These are phyloP conservation scores for Saccharomycopsis sp. DNA, from an alignment of 805 yeast species.

Conservation along the genomic window DNA sequence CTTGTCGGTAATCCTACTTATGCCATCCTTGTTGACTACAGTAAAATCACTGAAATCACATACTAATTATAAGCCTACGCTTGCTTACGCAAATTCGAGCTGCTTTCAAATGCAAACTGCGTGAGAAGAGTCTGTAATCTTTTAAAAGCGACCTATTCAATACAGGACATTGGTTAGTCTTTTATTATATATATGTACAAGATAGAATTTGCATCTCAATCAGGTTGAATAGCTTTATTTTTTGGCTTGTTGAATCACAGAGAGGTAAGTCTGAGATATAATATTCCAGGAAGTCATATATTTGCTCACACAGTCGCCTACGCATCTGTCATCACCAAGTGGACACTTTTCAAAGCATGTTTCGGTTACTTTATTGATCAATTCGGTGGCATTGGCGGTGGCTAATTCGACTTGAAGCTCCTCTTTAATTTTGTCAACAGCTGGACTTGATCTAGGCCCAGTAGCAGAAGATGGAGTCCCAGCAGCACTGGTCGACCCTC, in stretches of 20 bases:
- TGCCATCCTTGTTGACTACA: too few relatives aligned
- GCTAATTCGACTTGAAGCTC: conserved; percentile 81
- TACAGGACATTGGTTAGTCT: too few relatives aligned
- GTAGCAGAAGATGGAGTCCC: conserved; percentile 24
- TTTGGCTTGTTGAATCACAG: background rate
- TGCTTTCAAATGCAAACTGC: too few relatives aligned
- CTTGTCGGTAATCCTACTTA: too few relatives aligned
- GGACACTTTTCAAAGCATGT: conserved; percentile 81
- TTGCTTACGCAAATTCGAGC: too few relatives aligned
- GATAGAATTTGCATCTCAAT: too few relatives aligned
- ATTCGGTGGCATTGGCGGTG: conserved; percentile 82
- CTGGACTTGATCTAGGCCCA: conserved; percentile 26
- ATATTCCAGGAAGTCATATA: conserved; percentile 90
- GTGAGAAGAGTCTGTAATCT: too few relatives aligned
- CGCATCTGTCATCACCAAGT: conserved; percentile 42
- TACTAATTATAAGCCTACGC: too few relatives aligned
- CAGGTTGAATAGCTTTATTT: too few relatives aligned
- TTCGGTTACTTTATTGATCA: conserved; percentile 77
- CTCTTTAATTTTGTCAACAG: conserved; percentile 53
- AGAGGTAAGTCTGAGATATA: conserved; percentile 67
- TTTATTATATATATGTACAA: too few relatives aligned
- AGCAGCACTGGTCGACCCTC: conserved; percentile 22
- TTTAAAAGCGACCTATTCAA: too few relatives aligned
- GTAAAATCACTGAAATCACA: too few relatives aligned
- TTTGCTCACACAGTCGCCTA: conserved; percentile 67